Evolutionary conservation across 192 early-diverging fungal species (phyloP), one percentile per base, ranked within the genome.

Genomic region (Backusella mclennaniae): DNA sequence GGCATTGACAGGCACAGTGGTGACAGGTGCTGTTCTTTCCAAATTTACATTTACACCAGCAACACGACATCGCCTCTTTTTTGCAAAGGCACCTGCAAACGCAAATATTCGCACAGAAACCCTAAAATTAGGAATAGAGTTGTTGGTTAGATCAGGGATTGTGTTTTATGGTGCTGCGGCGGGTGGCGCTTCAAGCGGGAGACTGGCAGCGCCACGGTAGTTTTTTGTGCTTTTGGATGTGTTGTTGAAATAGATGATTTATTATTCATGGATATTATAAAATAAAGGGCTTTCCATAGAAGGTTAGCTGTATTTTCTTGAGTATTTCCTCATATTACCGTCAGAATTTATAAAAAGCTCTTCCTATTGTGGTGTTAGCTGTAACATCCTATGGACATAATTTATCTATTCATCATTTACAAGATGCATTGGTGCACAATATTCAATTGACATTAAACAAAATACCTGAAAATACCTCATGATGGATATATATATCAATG

Each of bases 61-160:
- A 33, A 83, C 81, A 36, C 69, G 77, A 26, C 67, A 83, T 56
- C 69, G 81, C 15, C 49, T 83, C 0, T 83, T 83, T 59, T 83
- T 83, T 66, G 81, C 69, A 29, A 76, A 78, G 67, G 69, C 71
- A 15, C 66, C 81, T 44, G 71, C 42, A 1, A 53, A 75, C 17
- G n/a, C 81, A 23, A 71, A 79, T 66, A 39, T 83, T 14, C 68
- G 81, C 6, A 49, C 79, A 14, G 77, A 68, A 1, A 78, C 81
- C 0, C 19, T 79, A 14, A 79, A 83, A 56, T 67, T 79, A 35
- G 78, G 68, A 2, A 38, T 76, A 3, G 81, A 83, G 36, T 8
- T 83, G 29, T 38, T 79, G 21, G 39, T 53, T n/a, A 70, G 81
- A 15, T 33, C 46, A 39, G 70, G 73, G 19, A 46, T 73, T 6